Base-by-base conservation (phyloP, 129 eudicot species). In the Erigeron canadensis region DNA sequence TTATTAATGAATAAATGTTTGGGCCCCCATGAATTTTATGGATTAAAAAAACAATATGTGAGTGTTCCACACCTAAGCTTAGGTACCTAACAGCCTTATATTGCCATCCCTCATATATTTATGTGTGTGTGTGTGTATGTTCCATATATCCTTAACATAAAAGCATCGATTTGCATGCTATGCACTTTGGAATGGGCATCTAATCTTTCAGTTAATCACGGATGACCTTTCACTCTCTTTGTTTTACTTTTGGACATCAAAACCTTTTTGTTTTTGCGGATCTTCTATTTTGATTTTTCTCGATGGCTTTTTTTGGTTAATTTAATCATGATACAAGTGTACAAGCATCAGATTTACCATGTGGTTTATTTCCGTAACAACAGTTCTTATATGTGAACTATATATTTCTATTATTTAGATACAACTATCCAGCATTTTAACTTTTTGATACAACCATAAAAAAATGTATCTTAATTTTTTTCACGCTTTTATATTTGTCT, bases 191-290 rank as follows among this genome's bases (percentile, higher is more conserved):
- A 50, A 50, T 50, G 70, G 54, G 44, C 54, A 4, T 42, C 53
- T 0, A 65, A 66, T 57, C 38, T 9, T 10, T 65, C 54, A 65
- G 19, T 65, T 43, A 19, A 65, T 65, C 70, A 65, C 18, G 13
- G 55, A 5, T 19, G 40, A 4, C 17, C 37, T n/a, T 10, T 65
- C 18, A 19, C 34, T 65, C 11, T 65, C 10, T 9, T 43, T 65
- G 16, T 54, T 48, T 28, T 28, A 28, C 34, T 28, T 28, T 28
- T 28, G 34, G 34, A 28, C 34, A 50, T 50, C 13, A 15, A 50
- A 48, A 50, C 56, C 56, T 15, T 2, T 50, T 50, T 17, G 15
- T 50, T 50, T 50, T n/a, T 50, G 56, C n/a, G 5, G 56, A 50
- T 15, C 13, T n/a, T 50, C 19, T 4, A 50, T 12, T 4, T 50